phyloP scores from a whole-genome alignment of 805 yeast genomes.

The Tetrapisispora arboricola region DNA sequence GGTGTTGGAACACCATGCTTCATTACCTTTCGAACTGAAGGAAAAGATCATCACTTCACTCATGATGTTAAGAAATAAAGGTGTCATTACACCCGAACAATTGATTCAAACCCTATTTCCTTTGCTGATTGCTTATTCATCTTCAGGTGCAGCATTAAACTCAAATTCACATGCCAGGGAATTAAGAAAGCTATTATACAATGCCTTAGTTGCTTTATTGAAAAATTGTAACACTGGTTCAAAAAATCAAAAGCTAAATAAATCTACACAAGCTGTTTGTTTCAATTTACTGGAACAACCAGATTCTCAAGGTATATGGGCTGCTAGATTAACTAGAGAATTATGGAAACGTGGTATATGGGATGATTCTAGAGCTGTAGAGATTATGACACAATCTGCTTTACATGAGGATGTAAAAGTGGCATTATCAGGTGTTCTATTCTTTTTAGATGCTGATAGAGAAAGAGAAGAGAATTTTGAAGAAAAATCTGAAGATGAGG shows the following conservation, averaged over 20 bases:
- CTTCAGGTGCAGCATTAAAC: conserved; percentile 34
- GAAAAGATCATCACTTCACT: conserved; percentile 87
- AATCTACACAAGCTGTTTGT: conserved; percentile 83
- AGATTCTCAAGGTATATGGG: conserved; percentile 86
- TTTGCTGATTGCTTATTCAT: conserved; percentile 54
- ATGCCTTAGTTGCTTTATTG: conserved; percentile 64
- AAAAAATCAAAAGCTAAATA: conserved; percentile 79
- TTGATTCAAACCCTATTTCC: conserved; percentile 86
- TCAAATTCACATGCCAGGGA: conserved; percentile 63
- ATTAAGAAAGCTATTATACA: conserved; percentile 72
- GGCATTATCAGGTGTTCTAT: conserved; percentile 78
- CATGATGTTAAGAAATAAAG: conserved; percentile 83
- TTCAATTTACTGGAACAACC: conserved; percentile 77
- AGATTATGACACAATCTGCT: conserved; percentile 93
- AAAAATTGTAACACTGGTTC: conserved; percentile 81
- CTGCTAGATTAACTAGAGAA: conserved; percentile 88
- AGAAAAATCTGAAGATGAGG: conserved; percentile 57
- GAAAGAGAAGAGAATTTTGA: conserved; percentile 62
- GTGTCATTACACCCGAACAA: conserved; percentile 64
- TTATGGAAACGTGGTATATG: conserved; percentile 96
- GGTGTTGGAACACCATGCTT: conserved; percentile 65
- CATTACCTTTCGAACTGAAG: conserved; percentile 71
- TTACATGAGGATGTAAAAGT: conserved; percentile 79
- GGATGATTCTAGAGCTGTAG: conserved; percentile 97
- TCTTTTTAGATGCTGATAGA: conserved; percentile 91